Evolutionary conservation across 148 eudicot genomes (phyloP).

Genomic region (Chenopodium formosanum): DNA sequence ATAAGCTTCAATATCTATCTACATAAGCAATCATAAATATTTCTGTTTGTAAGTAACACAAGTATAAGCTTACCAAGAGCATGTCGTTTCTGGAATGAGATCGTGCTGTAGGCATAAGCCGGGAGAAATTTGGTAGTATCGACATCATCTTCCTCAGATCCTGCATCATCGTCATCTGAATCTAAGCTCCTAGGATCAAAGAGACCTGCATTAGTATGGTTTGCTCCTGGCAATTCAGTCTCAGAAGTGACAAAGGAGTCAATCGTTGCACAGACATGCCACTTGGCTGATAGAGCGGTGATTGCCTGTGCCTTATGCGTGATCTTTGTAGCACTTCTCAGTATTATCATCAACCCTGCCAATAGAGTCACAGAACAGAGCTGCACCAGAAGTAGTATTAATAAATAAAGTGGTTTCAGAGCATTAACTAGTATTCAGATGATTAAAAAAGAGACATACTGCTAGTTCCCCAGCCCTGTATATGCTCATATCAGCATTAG

Average conservation of each 20-base stretch:
- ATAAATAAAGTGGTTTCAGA: too few relatives aligned
- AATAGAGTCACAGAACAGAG: conserved; percentile 69
- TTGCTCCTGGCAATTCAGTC: conserved; percentile 46
- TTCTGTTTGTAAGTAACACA: background rate
- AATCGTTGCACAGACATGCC: conserved; percentile 87
- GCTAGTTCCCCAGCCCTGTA: conserved; percentile 81
- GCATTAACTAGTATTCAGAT: too few relatives aligned
- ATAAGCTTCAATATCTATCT: background rate
- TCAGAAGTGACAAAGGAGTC: conserved; percentile 55
- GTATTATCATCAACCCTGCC: conserved; percentile 66
- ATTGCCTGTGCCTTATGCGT: conserved; percentile 93
- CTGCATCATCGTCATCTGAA: conserved; percentile 67
- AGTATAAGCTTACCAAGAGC: conserved; percentile 62
- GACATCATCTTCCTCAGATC: conserved; percentile 77
- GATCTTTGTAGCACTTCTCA: conserved; percentile 84
- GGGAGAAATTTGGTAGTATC: conserved; percentile 70
- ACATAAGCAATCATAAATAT: background rate
- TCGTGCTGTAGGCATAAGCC: conserved; percentile 61
- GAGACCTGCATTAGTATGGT: conserved; percentile 17
- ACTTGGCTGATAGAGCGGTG: conserved; percentile 83
- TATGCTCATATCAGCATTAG: conserved; percentile 48
- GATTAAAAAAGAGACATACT: conserved; percentile 37
- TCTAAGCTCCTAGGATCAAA: conserved; percentile 9
- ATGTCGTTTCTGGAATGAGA: conserved; percentile 88
- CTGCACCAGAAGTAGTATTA: conserved; percentile 33